These are phyloP conservation scores for Actinomortierella ambigua DNA, from an alignment of 371 early-diverging fungal species.

Conservation along the genomic window DNA sequence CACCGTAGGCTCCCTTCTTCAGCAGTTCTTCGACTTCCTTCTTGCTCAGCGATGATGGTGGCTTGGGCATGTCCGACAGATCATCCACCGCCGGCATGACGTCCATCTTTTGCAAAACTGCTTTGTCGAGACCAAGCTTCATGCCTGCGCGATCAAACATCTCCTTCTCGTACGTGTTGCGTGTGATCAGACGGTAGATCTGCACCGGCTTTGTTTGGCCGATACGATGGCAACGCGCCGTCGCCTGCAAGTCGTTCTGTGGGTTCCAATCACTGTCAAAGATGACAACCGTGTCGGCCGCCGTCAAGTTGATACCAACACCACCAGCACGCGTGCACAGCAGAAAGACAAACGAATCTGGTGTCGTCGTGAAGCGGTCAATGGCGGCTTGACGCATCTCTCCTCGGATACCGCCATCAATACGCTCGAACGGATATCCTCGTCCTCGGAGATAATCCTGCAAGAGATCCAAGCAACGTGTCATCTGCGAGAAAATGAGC, in stretches of 20 bases:
- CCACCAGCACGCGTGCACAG: conserved; percentile 93
- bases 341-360: conserved; percentile 84
- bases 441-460: conserved; percentile 87
- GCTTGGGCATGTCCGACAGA: conserved; percentile 42
- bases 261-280: conserved; percentile 98
- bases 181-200: conserved; percentile 86
- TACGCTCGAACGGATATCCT: conserved; percentile 83
- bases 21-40: conserved; percentile 89
- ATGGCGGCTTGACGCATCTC: conserved; percentile 95
- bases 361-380: conserved; percentile 86
- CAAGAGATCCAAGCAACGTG: conserved; percentile 84
- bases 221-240: conserved; percentile 92
- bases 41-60: conserved; percentile 55
- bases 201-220: conserved; percentile 95
- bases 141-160: conserved; percentile 97
- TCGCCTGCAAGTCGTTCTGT: conserved; percentile 96
- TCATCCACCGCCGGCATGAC: conserved; percentile 48
- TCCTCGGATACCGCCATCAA: conserved; percentile 89
- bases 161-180: conserved; percentile 93
- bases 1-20: conserved; percentile 93
- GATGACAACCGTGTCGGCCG: conserved; percentile 95
- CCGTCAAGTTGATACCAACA: conserved; percentile 93
- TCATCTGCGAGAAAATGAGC: conserved; percentile 96
- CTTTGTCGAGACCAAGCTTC: conserved; percentile 92
- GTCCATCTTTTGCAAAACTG: conserved; percentile 85